Evolutionary conservation across 2,329 filamentous ascomycete genomes (phyloP), one percentile per base, ranked within the genome.

Genomic region (Pseudocercospora pini-densiflorae): DNA sequence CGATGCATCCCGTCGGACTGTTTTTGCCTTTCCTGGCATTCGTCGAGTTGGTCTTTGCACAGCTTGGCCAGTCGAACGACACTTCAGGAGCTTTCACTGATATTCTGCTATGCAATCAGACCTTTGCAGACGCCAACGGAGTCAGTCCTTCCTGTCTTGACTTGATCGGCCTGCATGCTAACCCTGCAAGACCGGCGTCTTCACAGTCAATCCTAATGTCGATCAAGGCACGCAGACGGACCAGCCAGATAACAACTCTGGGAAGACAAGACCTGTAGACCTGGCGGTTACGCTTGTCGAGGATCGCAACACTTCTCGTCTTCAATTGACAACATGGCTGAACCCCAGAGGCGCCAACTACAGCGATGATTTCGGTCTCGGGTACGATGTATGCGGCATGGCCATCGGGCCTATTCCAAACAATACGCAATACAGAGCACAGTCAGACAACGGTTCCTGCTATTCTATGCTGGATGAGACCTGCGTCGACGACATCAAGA

Each of bases 371-470:
- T 61, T 63, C 24, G 36, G 45, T 5, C 51, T 68, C 14, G 61
- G 67, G 2, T 68, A 66, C 33, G 64, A 66, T 57, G 64, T 66
- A n/a, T 66, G 64, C 23, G 57, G 53, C 3, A 61, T 68, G 47
- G 54, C 53, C 6, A 16, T 66, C 29, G 47, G 58, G 24, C 40
- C 53, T 9, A 27, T 68, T 5, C 31, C 53, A 1, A 54, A 55
- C 12, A 64, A 64, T 14, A 64, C 54, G 53, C 45, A 24, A 10
- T 27, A 19, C 10, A 40, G 67, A n/a, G 64, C 55, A 14, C 67
- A 68, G 36, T 31, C 19, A 8, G 67, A 66, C 40, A 66, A 62
- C 58, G 67, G 67, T 16, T 53, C 55, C 21, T 68, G 67, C 45
- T 16, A n/a, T 21, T n/a, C 31, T 21, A 64, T 57, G 19, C 40